Conservation (phyloP, 2,329 filamentous ascomycete species). For the Stemphylium vesicarium region DNA sequence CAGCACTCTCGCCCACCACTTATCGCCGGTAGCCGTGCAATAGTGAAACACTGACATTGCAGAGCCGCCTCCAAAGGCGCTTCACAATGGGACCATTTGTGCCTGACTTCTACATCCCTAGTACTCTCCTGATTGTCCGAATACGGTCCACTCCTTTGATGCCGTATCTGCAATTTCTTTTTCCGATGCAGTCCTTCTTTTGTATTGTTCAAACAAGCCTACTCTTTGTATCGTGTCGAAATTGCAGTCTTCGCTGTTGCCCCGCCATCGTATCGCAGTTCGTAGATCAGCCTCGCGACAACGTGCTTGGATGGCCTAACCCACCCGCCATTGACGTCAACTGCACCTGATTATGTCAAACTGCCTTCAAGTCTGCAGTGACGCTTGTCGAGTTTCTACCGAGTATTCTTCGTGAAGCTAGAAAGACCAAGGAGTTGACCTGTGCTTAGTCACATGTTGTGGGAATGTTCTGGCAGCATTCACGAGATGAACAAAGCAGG, state of each 20-base stretch:
- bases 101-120: not conserved
- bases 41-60: conserved; percentile 31
- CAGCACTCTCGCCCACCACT: conserved; percentile 16
- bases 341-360: not conserved
- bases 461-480: too few relatives aligned
- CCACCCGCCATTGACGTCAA: conserved; percentile 13
- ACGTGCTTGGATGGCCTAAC: not conserved
- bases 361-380: not conserved
- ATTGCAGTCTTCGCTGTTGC: too few relatives aligned
- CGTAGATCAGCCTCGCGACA: conserved; percentile 5
- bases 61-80: conserved; percentile 21
- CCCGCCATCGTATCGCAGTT: not conserved
- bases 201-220: not conserved
- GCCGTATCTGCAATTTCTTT: not conserved
- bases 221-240: not conserved
- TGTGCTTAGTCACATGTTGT: too few relatives aligned
- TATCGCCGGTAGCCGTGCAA: conserved; percentile 11
- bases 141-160: not conserved
- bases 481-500: too few relatives aligned
- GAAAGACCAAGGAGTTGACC: too few relatives aligned
- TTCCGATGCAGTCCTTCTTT: not conserved
- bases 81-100: not conserved
- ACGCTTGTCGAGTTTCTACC: not conserved
- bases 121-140: not conserved
- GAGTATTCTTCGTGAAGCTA: not conserved